Evolutionary conservation across 176 grass and related monocot genomes (phyloP), one percentile per base, ranked within the genome.

Genomic region (Microstegium vimineum): DNA sequence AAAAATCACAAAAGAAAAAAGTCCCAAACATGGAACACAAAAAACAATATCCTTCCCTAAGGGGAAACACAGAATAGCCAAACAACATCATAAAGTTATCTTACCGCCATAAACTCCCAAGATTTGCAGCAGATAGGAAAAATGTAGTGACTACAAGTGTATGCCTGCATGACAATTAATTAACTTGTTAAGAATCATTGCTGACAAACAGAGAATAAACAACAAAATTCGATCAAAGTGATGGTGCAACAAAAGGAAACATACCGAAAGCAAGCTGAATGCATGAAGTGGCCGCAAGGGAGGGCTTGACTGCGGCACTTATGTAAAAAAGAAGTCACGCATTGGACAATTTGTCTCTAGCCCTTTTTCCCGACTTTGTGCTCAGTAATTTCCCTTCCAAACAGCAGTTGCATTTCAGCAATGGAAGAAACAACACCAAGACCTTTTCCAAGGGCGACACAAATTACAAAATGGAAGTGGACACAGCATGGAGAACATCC

Each of bases 371-470:
- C 89, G 90, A 76, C 97, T 83, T 99, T 99, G 82, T 99, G 96
- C 66, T 93, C 89, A 57, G 85, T 80, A 65, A 99, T 34, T 76
- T 93, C 95, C 93, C 91, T 99, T 69, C 96, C 96, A 90, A 99
- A 65, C 96, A 99, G 59, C 96, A 99, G 84, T 99, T 99, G 96
- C 96, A 99, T 75, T 88, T 99, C 96, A 99, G 87, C 96, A 99
- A 77, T 99, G 96, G 65, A 99, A 99, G 82, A 99, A 99, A 84
- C 96, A 2, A 93, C 86, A 67, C 96, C 96, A 65, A 99, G 91
- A 62, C 96, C 96, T 88, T 93, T 95, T 27, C 96, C 96, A 79
- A 99, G 87, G n/a, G 63, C 96, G 96, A 72, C 96, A 99, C 42
- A 99, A 89, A 71, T 99, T 99, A 87, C 96, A 99, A 84, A 95